These are phyloP conservation scores for Citrus trifoliata DNA, from an alignment of 345 rosid species.

Conservation along the genomic window DNA sequence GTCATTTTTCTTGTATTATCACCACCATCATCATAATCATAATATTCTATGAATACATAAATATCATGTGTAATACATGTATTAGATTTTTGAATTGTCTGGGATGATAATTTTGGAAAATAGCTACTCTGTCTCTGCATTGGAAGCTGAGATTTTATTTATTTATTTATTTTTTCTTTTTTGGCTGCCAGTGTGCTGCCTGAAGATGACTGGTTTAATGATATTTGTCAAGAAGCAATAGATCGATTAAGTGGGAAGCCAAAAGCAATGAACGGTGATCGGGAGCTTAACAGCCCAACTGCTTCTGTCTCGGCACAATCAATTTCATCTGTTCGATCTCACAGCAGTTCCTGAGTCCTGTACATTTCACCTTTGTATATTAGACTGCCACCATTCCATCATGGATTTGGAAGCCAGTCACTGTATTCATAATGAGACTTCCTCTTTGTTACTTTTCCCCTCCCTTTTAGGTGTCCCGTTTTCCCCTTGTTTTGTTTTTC, in stretches of 20 bases:
- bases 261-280: constrained; percentile 72
- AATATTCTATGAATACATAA: no score
- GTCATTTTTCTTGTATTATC: not conserved
- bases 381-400: constrained; percentile 16
- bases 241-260: constrained; percentile 87
- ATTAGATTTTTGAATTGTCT: no score
- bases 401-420: constrained; percentile 14
- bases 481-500: not conserved
- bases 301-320: constrained; percentile 98
- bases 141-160: not conserved
- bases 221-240: constrained; percentile 71
- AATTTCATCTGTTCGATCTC: constrained; percentile 87
- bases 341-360: constrained; percentile 60
- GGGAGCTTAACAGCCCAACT: constrained; percentile 83
- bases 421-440: constrained; percentile 15
- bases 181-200: constrained; percentile 65
- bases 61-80: no score
- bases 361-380: constrained; percentile 33
- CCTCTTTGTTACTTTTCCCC: not conserved
- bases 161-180: not conserved
- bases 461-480: not conserved
- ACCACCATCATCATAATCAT: no score
- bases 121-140: no score
- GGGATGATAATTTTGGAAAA: no score
- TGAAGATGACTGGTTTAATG: constrained; percentile 90